These are phyloP conservation scores for Ascosphaera aggregata DNA, from an alignment of 2,329 filamentous ascomycete species.

Conservation along the genomic window DNA sequence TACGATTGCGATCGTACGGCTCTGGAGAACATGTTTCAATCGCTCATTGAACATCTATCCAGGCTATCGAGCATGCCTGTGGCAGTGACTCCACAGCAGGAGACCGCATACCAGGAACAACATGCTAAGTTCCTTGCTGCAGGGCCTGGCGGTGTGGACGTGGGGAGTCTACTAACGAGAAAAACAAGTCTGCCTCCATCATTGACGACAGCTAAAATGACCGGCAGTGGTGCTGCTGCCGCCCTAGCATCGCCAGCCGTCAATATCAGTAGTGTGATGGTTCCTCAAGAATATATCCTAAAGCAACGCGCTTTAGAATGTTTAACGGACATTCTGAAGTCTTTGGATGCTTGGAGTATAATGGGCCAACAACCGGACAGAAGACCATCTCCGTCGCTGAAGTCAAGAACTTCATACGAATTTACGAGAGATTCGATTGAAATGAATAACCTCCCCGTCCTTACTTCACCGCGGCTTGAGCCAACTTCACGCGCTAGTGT, in stretches of 20 bases:
- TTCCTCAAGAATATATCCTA: slow-evolving; percentile 73
- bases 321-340: slow-evolving; percentile 68
- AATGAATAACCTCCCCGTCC: slow-evolving; percentile 15
- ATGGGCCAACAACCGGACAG: not conserved
- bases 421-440: slow-evolving; percentile 56
- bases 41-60: slow-evolving; percentile 79
- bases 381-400: not conserved
- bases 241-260: not conserved
- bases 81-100: slow-evolving; percentile 48
- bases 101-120: slow-evolving; percentile 69
- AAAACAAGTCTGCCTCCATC: slow-evolving; percentile 69
- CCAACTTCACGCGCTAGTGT: not conserved
- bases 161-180: slow-evolving; percentile 27
- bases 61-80: slow-evolving; percentile 65
- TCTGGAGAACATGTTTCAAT: slow-evolving; percentile 91
- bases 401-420: slow-evolving; percentile 28
- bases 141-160: not conserved
- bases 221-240: slow-evolving; percentile 21
- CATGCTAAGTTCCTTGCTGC: slow-evolving; percentile 29
- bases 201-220: slow-evolving; percentile 55
- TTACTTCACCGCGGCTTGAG: slow-evolving; percentile 8
- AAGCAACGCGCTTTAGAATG: slow-evolving; percentile 79
- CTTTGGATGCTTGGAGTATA: slow-evolving; percentile 71
- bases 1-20: slow-evolving; percentile 89
- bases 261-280: slow-evolving; percentile 27